Conservation (phyloP, 2,329 filamentous ascomycete species). For the Botrytis byssoidea region DNA sequence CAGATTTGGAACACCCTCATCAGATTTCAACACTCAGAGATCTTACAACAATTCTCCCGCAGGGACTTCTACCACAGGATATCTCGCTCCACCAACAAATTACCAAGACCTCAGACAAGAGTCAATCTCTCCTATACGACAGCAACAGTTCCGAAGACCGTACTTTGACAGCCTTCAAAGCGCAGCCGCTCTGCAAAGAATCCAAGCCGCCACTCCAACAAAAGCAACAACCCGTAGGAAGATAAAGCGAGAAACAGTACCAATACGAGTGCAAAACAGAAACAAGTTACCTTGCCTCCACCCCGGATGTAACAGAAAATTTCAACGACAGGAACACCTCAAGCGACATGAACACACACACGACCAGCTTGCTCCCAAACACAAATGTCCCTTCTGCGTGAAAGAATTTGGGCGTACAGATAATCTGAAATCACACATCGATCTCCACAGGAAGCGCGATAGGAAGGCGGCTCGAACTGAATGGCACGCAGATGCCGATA, state of each 20-base stretch:
- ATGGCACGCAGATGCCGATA: slow-evolving; percentile 21
- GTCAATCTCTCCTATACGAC: slow-evolving; percentile 21
- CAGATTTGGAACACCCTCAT: slow-evolving; percentile 16
- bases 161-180: slow-evolving; percentile 12
- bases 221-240: slow-evolving; percentile 7
- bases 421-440: slow-evolving; percentile 32
- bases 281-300: slow-evolving; percentile 45
- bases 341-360: slow-evolving; percentile 50
- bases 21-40: slow-evolving; percentile 1
- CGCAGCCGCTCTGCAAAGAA: slow-evolving; percentile 23
- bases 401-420: slow-evolving; percentile 31
- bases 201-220: slow-evolving; percentile 15
- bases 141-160: slow-evolving; percentile 8
- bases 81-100: not conserved
- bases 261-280: slow-evolving; percentile 35
- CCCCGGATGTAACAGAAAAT: slow-evolving; percentile 45
- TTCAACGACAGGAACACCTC: slow-evolving; percentile 50
- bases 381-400: slow-evolving; percentile 29
- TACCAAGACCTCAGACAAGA: not conserved
- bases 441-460: slow-evolving; percentile 23
- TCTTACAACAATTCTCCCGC: slow-evolving; percentile 9
- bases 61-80: not conserved
- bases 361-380: not conserved
- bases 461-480: slow-evolving; percentile 25
- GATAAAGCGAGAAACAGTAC: slow-evolving; percentile 8